Conservation (phyloP, 2,329 filamentous ascomycete species). For the Pseudogymnoascus sp. region DNA sequence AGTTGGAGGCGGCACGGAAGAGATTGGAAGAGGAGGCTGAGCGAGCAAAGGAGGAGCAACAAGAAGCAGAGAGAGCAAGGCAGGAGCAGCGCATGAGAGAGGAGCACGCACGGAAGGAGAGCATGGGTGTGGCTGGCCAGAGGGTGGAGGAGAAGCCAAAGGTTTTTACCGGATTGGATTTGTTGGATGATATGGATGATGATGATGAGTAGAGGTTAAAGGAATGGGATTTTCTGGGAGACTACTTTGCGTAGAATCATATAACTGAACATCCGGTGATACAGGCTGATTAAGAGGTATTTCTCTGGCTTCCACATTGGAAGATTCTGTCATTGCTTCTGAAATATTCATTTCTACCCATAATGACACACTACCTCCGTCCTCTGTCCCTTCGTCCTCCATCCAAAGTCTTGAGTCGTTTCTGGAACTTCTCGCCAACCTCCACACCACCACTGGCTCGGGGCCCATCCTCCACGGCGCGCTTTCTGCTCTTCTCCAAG, state of each 20-base stretch:
- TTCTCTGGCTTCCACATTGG: neutral
- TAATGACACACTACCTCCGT: neutral
- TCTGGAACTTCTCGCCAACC: conserved; percentile 69
- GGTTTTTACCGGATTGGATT: conserved; percentile 31
- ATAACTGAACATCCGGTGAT: too few species aligned
- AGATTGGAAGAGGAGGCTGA: conserved; percentile 27
- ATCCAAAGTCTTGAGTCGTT: conserved; percentile 52
- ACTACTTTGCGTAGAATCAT: too few species aligned
- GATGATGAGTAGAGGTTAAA: conserved; percentile 25
- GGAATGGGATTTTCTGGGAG: neutral
- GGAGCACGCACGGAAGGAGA: conserved; percentile 18
- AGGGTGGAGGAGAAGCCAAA: conserved; percentile 32
- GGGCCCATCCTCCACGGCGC: conserved; percentile 65
- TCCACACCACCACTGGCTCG: conserved; percentile 55
- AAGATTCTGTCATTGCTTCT: neutral
- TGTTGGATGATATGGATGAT: conserved; percentile 36
- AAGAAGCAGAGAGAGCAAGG: conserved; percentile 25
- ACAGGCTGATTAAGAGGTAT: too few species aligned
- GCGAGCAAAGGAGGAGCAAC: conserved; percentile 14
- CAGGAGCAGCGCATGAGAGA: conserved; percentile 26
- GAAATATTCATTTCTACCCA: neutral
- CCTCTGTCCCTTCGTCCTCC: conserved; percentile 34
- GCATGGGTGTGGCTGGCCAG: conserved; percentile 21
- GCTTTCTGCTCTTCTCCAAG: conserved; percentile 82
- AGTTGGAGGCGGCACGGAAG: conserved; percentile 28